phyloP scores from a whole-genome alignment of 2,329 filamentous ascomycete genomes.

The Fusarium udum region DNA sequence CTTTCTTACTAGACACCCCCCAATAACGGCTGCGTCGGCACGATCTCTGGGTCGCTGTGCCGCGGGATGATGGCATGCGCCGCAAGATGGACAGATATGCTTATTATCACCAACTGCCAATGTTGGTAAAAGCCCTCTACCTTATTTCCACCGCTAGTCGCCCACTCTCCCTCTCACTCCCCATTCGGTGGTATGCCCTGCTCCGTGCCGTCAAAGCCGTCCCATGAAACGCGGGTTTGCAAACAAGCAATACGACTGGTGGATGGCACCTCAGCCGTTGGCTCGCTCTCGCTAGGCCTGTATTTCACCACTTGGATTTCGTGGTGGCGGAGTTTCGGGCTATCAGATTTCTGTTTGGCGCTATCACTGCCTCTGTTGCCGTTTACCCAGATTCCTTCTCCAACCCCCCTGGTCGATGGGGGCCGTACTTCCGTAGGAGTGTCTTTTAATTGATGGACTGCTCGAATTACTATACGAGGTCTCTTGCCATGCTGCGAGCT shows the following conservation, averaged over 20 bases:
- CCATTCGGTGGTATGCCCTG: not conserved
- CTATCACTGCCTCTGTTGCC: slow-evolving; percentile 35
- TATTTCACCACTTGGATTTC: slow-evolving; percentile 10
- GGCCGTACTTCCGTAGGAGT: slow-evolving; percentile 22
- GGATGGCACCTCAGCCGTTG: not conserved
- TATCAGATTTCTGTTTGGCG: slow-evolving; percentile 26
- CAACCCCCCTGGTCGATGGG: slow-evolving; percentile 18
- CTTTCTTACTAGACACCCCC: slow-evolving; percentile 10
- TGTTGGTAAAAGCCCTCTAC: slow-evolving; percentile 8
- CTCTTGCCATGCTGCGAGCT: not conserved
- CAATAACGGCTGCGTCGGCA: slow-evolving; percentile 44
- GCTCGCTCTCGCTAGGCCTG: not conserved
- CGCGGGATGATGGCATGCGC: slow-evolving; percentile 43
- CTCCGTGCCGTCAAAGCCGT: slow-evolving; percentile 30
- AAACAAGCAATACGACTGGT: slow-evolving; percentile 15
- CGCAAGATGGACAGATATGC: slow-evolving; percentile 44
- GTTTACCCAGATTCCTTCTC: slow-evolving; percentile 41
- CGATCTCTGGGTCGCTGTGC: slow-evolving; percentile 38
- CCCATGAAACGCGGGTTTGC: slow-evolving; percentile 26
- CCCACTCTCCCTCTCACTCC: not conserved
- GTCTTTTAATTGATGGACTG: not conserved
- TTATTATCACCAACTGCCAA: slow-evolving; percentile 37
- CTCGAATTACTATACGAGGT: not conserved
- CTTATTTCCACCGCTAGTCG: slow-evolving; percentile 2
- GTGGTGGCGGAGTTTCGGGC: slow-evolving; percentile 35